Base-by-base conservation (phyloP, 2,329 filamentous ascomycete species). In the Ophiostoma fasciatum region DNA sequence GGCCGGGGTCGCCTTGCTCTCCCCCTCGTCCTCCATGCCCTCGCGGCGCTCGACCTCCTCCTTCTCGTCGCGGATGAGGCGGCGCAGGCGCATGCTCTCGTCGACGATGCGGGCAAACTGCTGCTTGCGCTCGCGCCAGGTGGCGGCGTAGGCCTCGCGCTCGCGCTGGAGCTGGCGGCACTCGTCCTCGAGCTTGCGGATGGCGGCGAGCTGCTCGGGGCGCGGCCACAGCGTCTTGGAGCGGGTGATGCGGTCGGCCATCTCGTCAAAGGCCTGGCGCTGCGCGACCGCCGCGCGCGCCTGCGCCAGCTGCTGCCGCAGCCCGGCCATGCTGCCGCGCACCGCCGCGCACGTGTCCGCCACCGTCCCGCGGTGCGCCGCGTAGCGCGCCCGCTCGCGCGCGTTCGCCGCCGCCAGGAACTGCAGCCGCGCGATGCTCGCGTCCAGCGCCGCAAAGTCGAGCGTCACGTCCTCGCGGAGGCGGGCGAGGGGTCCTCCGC, bases 1-100 rank as follows among this genome's bases (percentile, higher is more conserved):
- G 3, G 22, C 22, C 10, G 3, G 11, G 7, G 0, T 46, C 53
- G 41, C 66, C 64, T 5, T 61, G 68, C 26, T 76, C 74, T 78
- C 77, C 13, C 64, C 71, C 32, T 74, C 77, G 45, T 74, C 75
- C 38, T 74, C 71, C 74, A 84, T 84, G 21, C 83, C 84, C 55
- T 92, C 84, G 37, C 84, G 71, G 28, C 83, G 67, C 58, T 94
- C 85, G 0, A 90, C 82, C 58, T 94, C 85, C 54, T 94, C 87
- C 60, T 94, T 93, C 64, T 94, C 88, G 50, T 94, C 87, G 42
- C 85, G 76, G 50, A 96, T 94, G 54, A 92, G 67, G 33, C 82
- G 69, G 39, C 87, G 66, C 54, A 96, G 68, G 44, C 82, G 68
- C 71, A 82, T 81, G n/a, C 84, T 84, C 61, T 94, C 88, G 41